Evolutionary conservation across 176 grass and related monocot species (phyloP).

Genomic region (Elymus sibiricus): DNA sequence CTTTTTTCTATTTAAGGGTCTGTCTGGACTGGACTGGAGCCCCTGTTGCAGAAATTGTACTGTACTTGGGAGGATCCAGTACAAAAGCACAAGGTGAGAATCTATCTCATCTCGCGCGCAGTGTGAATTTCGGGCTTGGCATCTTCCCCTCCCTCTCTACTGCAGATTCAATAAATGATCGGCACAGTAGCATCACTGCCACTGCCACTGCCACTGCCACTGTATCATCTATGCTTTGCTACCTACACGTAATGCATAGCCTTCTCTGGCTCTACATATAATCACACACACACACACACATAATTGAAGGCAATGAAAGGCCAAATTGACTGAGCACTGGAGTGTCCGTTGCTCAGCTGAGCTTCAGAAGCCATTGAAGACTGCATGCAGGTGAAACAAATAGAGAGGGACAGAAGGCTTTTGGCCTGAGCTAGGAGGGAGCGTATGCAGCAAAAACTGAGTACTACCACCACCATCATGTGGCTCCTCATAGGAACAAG

Average conservation of each 20-base stretch:
- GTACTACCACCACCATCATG: constrained; percentile 5
- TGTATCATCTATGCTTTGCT: constrained; percentile 5
- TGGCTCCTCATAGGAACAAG: constrained; percentile 1
- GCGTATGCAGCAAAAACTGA: constrained; percentile 33
- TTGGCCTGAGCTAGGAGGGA: neutral
- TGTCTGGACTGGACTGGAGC: neutral
- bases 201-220: neutral
- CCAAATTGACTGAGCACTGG: neutral
- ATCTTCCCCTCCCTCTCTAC: constrained; percentile 26
- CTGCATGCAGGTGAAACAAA: constrained; percentile 34
- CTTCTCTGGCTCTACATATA: constrained; percentile 25
- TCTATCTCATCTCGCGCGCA: constrained; percentile 13
- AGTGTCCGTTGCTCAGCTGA: neutral
- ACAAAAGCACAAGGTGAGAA: constrained; percentile 33
- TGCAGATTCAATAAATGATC: constrained; percentile 39
- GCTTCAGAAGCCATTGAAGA: constrained; percentile 25
- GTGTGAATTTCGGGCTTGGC: constrained; percentile 36
- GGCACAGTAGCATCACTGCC: constrained; percentile 19
- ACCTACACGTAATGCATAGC: neutral
- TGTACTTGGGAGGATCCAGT: constrained; percentile 47
- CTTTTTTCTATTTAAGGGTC: constrained; percentile 29
- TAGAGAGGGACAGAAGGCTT: constrained; percentile 41
- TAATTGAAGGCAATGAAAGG: constrained; percentile 1
- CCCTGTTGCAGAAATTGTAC: constrained; percentile 58
- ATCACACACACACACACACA: constrained; percentile 21